Conservation (phyloP, 495 filamentous ascomycete genomes). For the Peziza echinospora region DNA sequence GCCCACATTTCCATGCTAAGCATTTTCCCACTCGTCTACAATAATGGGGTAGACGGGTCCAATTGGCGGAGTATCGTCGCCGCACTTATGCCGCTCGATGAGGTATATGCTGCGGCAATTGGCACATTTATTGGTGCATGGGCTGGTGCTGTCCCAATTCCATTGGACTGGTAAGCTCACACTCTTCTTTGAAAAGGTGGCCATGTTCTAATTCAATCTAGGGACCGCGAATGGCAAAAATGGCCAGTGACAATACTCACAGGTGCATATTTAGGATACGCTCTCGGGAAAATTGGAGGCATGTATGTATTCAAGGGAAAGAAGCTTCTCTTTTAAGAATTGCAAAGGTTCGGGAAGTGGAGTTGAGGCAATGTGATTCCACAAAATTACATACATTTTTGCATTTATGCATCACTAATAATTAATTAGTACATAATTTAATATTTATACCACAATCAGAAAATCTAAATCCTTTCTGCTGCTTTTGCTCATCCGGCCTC, state of each 20-base stretch:
- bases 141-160: constrained; percentile 78
- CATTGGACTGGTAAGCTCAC: constrained; percentile 62
- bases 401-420: too few relatives aligned
- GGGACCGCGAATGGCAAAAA: constrained; percentile 88
- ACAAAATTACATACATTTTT: too few relatives aligned
- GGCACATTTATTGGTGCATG: constrained; percentile 45
- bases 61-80: constrained; percentile 53
- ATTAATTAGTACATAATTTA: too few relatives aligned
- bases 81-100: constrained; percentile 35
- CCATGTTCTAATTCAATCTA: too few relatives aligned
- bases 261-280: constrained; percentile 48
- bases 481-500: too few relatives aligned
- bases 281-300: constrained; percentile 37
- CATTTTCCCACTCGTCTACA: constrained; percentile 55
- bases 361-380: too few relatives aligned
- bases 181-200: too few relatives aligned
- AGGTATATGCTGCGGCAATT: constrained; percentile 42
- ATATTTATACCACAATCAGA: too few relatives aligned
- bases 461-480: too few relatives aligned
- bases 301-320: constrained; percentile 38
- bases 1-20: constrained; percentile 60
- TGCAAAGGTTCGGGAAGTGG: too few relatives aligned
- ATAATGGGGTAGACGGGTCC: constrained; percentile 50
- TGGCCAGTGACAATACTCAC: constrained; percentile 80
- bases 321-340: constrained; percentile 32